A percentile compares a stretch with the other conserved stretches of the same genome.
Conservation (phyloP, 2,329 filamentous ascomycete species). For the Cytospora schulzeri region DNA sequence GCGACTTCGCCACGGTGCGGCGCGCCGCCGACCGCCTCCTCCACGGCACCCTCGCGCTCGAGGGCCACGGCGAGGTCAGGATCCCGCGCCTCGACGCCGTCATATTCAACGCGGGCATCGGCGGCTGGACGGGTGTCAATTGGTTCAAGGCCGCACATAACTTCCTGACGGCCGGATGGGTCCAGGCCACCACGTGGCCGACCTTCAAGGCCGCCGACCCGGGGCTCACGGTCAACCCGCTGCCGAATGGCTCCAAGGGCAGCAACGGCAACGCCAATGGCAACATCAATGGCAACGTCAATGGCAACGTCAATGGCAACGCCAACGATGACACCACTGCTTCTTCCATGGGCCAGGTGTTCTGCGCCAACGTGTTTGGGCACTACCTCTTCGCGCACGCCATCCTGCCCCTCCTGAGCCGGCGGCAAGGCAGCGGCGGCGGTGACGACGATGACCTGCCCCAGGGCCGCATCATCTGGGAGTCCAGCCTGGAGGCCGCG, state of each 20-base stretch:
- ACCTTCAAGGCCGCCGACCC: conserved; percentile 68
- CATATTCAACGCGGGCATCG: conserved; percentile 85
- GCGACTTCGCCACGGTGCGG: conserved; percentile 56
- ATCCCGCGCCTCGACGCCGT: conserved; percentile 76
- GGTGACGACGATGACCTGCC: conserved; percentile 40
- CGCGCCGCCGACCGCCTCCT: conserved; percentile 51
- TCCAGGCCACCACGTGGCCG: conserved; percentile 75
- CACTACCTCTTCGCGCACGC: conserved; percentile 89
- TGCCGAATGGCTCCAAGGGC: conserved; percentile 55
- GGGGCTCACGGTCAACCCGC: conserved; percentile 45
- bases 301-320: conserved; percentile 27
- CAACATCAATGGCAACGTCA: conserved; percentile 35
- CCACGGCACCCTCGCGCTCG: conserved; percentile 46
- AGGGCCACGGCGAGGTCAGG: conserved; percentile 44
- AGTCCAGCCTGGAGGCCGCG: conserved; percentile 75
- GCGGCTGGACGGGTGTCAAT: conserved; percentile 80
- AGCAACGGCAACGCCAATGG: conserved; percentile 3
- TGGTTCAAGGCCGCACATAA: conserved; percentile 61
- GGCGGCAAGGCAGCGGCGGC: conserved; percentile 31
- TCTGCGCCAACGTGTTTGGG: conserved; percentile 91
- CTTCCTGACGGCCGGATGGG: conserved; percentile 60
- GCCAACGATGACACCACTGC: conserved; percentile 32
- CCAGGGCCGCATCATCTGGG: conserved; percentile 78
- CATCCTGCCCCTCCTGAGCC: conserved; percentile 71
- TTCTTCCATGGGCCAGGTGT: conserved; percentile 73